Conservation (phyloP, 108 stramenopile species). For the Nitzschia sp. region DNA sequence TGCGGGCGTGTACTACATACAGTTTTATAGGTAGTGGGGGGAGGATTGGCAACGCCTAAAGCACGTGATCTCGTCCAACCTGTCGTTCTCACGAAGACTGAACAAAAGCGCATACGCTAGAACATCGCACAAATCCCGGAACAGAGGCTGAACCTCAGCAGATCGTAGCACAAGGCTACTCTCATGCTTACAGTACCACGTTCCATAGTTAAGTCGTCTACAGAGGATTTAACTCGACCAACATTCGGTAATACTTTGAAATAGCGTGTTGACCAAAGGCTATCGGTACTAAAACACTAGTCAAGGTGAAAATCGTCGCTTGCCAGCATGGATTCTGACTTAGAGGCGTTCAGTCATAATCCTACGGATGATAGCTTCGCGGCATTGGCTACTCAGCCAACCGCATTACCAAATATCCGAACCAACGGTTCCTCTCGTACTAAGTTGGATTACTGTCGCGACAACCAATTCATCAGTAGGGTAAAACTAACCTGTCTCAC, state of each 20-base stretch:
- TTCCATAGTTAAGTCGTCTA: slow-evolving; percentile 6
- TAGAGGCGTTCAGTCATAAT: slow-evolving; percentile 95
- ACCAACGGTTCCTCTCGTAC: slow-evolving; percentile 99
- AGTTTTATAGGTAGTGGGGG: too few species aligned
- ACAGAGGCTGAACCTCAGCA: slow-evolving; percentile 96
- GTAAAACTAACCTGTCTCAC: slow-evolving; percentile 97
- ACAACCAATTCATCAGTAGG: slow-evolving; percentile 88
- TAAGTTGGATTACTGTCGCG: slow-evolving; percentile 96
- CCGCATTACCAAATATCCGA: slow-evolving; percentile 94
- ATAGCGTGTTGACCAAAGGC: slow-evolving; percentile 65
- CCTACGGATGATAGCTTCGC: slow-evolving; percentile 93
- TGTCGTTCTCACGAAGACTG: too few species aligned
- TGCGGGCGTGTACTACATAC: too few species aligned
- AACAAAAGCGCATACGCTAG: neutral
- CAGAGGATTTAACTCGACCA: slow-evolving; percentile 75
- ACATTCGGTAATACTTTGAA: slow-evolving; percentile 77
- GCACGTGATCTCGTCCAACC: too few species aligned
- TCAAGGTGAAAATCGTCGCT: slow-evolving; percentile 81
- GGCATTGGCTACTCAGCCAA: slow-evolving; percentile 91
- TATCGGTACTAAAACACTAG: slow-evolving; percentile 75
- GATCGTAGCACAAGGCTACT: slow-evolving; percentile 96
- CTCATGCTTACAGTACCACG: slow-evolving; percentile 87
- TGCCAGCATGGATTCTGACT: slow-evolving; percentile 95
- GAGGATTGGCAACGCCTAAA: too few species aligned
- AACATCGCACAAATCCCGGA: slow-evolving; percentile 79